Evolutionary conservation across 2,329 filamentous ascomycete species (phyloP), one percentile per base, ranked within the genome.

Genomic region (Phialemonium atrogriseum): DNA sequence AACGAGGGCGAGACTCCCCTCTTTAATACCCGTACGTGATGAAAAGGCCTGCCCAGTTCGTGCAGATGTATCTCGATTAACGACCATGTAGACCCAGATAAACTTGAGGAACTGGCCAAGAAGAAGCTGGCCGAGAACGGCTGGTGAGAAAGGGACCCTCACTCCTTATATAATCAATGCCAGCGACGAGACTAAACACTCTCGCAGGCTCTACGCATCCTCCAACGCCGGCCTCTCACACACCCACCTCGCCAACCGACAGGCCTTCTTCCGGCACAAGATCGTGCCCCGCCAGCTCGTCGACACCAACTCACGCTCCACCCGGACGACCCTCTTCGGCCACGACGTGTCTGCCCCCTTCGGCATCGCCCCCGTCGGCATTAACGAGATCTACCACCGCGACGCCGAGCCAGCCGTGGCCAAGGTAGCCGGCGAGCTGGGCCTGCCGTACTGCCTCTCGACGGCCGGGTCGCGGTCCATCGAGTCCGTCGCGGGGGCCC

Each of bases 371-470:
- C 74, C 75, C 0, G 68, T 80, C 17, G 75, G 76, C 5, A 78
- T 80, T 42, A 78, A 80, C 56, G 69, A 70, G 39, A 80, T 80
- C 43, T 80, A 78, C 54, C 64, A 80, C 42, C 61, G 65, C 0
- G 47, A 54, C 1, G 75, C 69, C 23, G 77, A 81, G 46, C 47
- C 75, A 0, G 64, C 71, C 1, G 73, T 79, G 1, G 73, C 76
- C 8, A 67, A 65, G 35, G 71, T 74, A 1, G 74, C 74, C 1
- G 62, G 62, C n/a, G 70, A 77, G 40, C 53, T 79, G 3, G 68
- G 69, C 14, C 50, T 80, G 1, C 68, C 70, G 2, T 79, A 79
- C 48, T 72, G 64, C 36, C 58, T 80, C 16, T 70, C 63, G 15
- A 77, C 74, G 0, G 76, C 74, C 0, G 71, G 70, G 0, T 68